A percentile compares a stretch with the other conserved stretches of the same genome.
These are phyloP conservation scores for Areca catechu DNA, from an alignment of 176 grass and related monocot genomes.

Conservation along the genomic window DNA sequence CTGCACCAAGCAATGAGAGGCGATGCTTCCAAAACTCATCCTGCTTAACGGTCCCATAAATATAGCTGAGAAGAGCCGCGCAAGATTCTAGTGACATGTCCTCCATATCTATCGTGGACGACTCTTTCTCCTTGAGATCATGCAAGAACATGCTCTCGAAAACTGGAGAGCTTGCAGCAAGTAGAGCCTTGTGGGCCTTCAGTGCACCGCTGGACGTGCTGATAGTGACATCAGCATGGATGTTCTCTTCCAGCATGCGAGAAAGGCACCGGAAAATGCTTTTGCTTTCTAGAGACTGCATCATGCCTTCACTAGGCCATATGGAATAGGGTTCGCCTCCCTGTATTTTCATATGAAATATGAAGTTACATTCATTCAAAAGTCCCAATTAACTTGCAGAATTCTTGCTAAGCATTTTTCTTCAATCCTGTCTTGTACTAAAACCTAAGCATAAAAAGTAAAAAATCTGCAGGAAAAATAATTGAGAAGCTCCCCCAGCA, in stretches of 20 bases:
- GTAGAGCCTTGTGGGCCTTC: conserved; percentile 65
- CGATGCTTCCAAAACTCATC: conserved; percentile 72
- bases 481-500: too few relatives aligned
- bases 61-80: conserved; percentile 44
- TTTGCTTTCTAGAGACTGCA: conserved; percentile 43
- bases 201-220: conserved; percentile 48
- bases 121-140: conserved; percentile 61
- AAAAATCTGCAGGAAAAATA: too few relatives aligned
- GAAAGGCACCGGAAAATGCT: conserved; percentile 51
- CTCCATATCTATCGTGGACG: conserved; percentile 36
- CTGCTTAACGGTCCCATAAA: conserved; percentile 59
- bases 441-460: too few relatives aligned
- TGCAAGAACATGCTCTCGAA: conserved; percentile 86
- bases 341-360: conserved; percentile 6
- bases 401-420: too few relatives aligned
- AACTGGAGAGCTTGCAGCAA: conserved; percentile 50
- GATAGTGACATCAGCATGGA: conserved; percentile 70
- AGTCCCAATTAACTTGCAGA: too few relatives aligned
- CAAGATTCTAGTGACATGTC: conserved; percentile 73
- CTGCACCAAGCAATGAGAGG: conserved; percentile 43
- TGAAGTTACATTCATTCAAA: too few relatives aligned
- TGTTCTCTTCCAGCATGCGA: conserved; percentile 58
- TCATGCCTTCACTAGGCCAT: conserved; percentile 40
- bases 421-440: too few relatives aligned
- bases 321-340: conserved; percentile 40